phyloP scores from a whole-genome alignment of 768 basidiomycete species.

The Mycena albidolilacea region DNA sequence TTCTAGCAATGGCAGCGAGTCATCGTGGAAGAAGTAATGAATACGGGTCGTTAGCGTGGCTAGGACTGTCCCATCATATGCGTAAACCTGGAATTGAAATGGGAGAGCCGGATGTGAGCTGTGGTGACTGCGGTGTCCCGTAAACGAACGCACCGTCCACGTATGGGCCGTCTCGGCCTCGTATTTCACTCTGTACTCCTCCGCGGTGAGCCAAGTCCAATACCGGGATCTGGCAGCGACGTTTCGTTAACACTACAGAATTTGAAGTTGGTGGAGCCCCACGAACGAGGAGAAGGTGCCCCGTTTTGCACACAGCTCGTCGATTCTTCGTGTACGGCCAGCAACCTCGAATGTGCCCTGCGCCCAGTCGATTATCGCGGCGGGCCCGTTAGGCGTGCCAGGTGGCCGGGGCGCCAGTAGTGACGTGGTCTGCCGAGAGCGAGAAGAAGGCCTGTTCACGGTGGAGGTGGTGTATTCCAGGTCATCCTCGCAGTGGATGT shows the following conservation, averaged over 20 bases:
- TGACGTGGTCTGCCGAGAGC: constrained; percentile 5
- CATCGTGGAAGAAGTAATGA: constrained; percentile 2
- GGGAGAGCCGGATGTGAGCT: background rate
- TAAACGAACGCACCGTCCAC: constrained; percentile 3
- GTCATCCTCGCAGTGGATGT: constrained; percentile 6
- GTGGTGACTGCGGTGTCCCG: background rate
- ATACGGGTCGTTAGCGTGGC: background rate
- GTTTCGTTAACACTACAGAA: background rate
- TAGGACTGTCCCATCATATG: background rate
- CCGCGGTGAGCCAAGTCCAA: constrained; percentile 1
- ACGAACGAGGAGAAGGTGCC: constrained; percentile 4
- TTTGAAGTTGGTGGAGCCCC: constrained; percentile 1
- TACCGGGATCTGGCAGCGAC: background rate
- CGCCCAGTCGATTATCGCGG: constrained; percentile 7
- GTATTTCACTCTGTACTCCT: constrained; percentile 6
- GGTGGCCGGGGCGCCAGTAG: background rate
- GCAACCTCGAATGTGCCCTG: constrained; percentile 7
- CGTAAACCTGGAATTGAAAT: constrained; percentile 4
- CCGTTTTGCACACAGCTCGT: constrained; percentile 2
- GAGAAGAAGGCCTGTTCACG: background rate
- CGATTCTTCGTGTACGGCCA: background rate
- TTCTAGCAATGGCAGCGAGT: constrained; percentile 1
- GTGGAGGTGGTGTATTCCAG: constrained; percentile 6
- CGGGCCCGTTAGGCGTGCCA: constrained; percentile 1
- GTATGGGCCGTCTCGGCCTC: constrained; percentile 1